Percentiles rank a stretch among this genome's conserved stretches.
Evolutionary conservation across 169 alveolate genomes (phyloP).

Genomic region (Ichthyophthirius multifiliis): DNA sequence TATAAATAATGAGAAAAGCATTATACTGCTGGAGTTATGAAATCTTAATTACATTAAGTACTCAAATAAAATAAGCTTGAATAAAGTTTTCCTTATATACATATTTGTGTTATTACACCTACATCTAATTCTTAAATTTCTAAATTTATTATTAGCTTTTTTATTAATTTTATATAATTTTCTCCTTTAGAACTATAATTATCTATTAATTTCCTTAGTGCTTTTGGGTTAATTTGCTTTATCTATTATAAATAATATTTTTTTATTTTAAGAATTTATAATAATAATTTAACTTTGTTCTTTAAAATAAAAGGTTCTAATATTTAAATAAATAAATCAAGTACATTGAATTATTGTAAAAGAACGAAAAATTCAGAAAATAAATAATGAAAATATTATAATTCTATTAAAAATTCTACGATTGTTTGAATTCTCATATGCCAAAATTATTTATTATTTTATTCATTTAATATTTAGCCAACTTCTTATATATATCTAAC

Average conservation of each 20-base stretch:
- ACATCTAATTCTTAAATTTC: neutral
- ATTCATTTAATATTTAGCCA: neutral
- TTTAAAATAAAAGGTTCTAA: neutral
- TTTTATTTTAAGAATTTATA: neutral
- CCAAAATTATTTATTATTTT: neutral
- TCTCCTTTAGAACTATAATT: neutral
- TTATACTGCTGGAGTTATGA: neutral
- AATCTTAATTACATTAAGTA: neutral
- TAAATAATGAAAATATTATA: neutral
- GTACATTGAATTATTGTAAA: neutral
- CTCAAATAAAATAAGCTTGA: neutral
- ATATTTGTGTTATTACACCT: neutral
- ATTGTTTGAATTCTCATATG: neutral
- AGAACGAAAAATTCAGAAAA: neutral
- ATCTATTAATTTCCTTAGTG: neutral
- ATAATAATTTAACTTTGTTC: neutral
- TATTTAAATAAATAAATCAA: neutral
- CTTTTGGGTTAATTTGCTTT: neutral
- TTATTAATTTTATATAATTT: neutral
- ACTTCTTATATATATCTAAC: neutral
- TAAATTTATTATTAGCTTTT: neutral
- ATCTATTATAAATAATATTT: neutral
- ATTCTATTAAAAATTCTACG: neutral
- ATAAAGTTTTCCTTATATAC: neutral
- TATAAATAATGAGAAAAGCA: neutral